Conservation (phyloP, 1,284 basidiomycete genomes). For the Golubevia pallescens region DNA sequence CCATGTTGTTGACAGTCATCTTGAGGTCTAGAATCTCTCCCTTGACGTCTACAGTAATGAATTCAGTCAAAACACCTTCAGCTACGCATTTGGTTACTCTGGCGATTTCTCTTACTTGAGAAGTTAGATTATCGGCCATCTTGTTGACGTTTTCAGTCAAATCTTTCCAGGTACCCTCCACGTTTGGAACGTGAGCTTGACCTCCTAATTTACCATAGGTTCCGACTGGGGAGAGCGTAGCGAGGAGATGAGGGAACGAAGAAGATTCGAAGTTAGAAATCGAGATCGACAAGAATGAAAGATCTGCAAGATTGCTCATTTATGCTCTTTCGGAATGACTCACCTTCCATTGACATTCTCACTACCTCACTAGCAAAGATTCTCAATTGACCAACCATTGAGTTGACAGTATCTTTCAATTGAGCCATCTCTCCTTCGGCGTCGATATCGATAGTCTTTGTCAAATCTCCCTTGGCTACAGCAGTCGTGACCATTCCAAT, state of each 20-base stretch:
- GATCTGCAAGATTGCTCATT: not conserved
- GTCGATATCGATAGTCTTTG: slow-evolving; percentile 70
- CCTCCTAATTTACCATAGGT: slow-evolving; percentile 63
- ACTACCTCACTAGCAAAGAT: slow-evolving; percentile 78
- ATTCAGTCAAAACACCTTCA: slow-evolving; percentile 64
- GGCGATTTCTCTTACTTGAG: slow-evolving; percentile 62
- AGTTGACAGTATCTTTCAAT: slow-evolving; percentile 84
- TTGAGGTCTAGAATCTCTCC: slow-evolving; percentile 65
- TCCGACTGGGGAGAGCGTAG: too few relatives aligned
- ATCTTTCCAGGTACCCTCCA: slow-evolving; percentile 67
- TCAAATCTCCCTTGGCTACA: slow-evolving; percentile 72
- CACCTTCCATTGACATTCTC: slow-evolving; percentile 56
- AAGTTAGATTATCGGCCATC: slow-evolving; percentile 64
- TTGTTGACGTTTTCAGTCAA: slow-evolving; percentile 66
- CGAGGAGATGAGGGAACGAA: not conserved
- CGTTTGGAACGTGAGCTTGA: slow-evolving; percentile 65
- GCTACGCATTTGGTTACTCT: slow-evolving; percentile 65
- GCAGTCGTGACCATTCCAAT: slow-evolving; percentile 92
- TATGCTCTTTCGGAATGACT: slow-evolving; percentile 27
- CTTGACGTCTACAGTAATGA: slow-evolving; percentile 65
- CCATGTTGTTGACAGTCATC: slow-evolving; percentile 65
- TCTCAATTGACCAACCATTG: slow-evolving; percentile 85
- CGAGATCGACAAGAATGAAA: not conserved
- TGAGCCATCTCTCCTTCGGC: slow-evolving; percentile 92
- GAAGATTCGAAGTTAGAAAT: not conserved